These are phyloP conservation scores for Hammondia hammondi DNA, from an alignment of 169 alveolate genomes.

Conservation along the genomic window DNA sequence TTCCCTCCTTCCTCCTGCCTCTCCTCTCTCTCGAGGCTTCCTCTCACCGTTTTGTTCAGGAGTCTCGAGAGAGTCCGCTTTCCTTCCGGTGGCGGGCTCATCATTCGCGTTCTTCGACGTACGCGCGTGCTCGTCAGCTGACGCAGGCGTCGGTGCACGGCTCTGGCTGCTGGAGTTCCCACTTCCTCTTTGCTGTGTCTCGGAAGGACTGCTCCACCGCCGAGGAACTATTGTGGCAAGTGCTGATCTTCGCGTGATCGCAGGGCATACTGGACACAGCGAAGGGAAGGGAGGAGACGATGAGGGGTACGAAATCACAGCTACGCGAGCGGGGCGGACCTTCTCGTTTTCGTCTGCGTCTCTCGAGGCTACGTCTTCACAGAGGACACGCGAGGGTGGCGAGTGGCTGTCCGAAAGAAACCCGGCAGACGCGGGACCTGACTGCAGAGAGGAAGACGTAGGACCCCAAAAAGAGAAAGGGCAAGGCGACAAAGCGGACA, in stretches of 20 bases:
- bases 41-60: not conserved
- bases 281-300: not conserved
- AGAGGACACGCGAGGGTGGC: no score
- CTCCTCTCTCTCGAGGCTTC: not conserved
- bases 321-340: no score
- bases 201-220: not conserved
- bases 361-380: no score
- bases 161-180: not conserved
- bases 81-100: no score
- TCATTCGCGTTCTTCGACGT: no score
- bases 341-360: no score
- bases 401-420: no score
- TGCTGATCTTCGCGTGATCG: not conserved
- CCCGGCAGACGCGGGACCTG: no score
- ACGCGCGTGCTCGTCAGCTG: no score
- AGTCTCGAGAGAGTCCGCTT: not conserved
- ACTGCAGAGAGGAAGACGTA: not conserved
- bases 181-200: not conserved
- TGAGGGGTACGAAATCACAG: not conserved
- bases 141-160: not conserved
- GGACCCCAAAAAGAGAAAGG: not conserved
- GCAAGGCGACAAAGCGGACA: not conserved
- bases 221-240: not conserved
- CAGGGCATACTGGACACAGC: not conserved
- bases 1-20: not conserved